A percentile compares a stretch with the other conserved stretches of the same genome.
phyloP scores from a whole-genome alignment of 495 filamentous ascomycete genomes.

The Aspergillus asperescens region DNA sequence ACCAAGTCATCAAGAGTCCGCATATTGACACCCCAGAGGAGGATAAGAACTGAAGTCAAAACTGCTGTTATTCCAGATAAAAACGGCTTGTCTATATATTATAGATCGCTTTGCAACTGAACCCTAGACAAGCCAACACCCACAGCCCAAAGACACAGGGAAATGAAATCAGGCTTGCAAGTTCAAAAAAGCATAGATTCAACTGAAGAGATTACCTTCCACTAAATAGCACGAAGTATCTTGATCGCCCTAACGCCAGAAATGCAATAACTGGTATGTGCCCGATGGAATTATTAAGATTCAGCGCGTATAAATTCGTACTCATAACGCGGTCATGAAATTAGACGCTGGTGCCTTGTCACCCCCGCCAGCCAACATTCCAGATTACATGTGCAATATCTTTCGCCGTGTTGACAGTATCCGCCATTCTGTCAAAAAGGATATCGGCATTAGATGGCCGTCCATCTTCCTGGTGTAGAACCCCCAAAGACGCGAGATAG shows the following conservation, averaged over 20 bases:
- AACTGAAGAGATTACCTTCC: not conserved
- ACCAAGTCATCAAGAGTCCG: no score
- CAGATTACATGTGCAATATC: constrained; percentile 96
- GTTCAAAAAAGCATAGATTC: not conserved
- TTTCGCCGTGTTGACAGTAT: constrained; percentile 92
- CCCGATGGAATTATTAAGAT: not conserved
- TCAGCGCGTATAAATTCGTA: not conserved
- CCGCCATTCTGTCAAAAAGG: constrained; percentile 76
- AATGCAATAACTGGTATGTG: constrained; percentile 8
- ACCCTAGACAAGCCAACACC: no score
- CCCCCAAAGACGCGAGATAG: constrained; percentile 69
- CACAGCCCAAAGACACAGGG: no score
- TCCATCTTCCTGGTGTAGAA: constrained; percentile 72
- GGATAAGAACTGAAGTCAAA: no score
- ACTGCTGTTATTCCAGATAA: no score
- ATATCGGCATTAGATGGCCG: constrained; percentile 45
- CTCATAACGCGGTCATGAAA: not conserved
- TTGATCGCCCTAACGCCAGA: constrained; percentile 2
- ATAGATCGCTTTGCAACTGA: no score
- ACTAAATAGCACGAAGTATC: not conserved
- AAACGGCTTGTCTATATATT: no score
- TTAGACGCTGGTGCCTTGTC: constrained; percentile 19
- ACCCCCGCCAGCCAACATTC: constrained; percentile 94
- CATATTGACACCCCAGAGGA: no score
- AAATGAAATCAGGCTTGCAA: not conserved